phyloP scores from a whole-genome alignment of 2,329 filamentous ascomycete species.

The Diplodia corticola region DNA sequence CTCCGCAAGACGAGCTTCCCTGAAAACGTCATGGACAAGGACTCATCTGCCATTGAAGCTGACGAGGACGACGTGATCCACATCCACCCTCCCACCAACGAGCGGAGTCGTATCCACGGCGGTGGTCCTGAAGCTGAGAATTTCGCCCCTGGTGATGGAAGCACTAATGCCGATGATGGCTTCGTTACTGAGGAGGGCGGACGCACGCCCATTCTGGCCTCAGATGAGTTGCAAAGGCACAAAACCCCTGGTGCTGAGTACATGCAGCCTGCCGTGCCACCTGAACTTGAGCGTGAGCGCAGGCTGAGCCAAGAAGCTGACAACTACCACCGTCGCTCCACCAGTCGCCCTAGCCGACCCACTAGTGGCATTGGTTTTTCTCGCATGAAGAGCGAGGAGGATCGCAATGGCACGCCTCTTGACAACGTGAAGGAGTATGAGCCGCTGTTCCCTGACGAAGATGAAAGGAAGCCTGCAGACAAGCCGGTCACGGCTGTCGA shows the following conservation, averaged over 20 bases:
- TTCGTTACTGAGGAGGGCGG: conserved; percentile 63
- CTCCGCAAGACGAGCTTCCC: conserved; percentile 53
- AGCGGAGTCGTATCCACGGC: conserved; percentile 45
- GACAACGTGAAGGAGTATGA: conserved; percentile 94
- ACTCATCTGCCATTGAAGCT: conserved; percentile 38
- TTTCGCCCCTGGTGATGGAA: conserved; percentile 48
- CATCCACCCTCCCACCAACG: conserved; percentile 65
- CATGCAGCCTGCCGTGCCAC: conserved; percentile 80
- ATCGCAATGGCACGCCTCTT: conserved; percentile 63
- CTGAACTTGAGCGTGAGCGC: conserved; percentile 54
- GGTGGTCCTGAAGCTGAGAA: conserved; percentile 56
- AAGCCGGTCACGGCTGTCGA: conserved; percentile 54
- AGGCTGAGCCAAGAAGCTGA: conserved; percentile 58
- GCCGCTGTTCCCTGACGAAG: conserved; percentile 81
- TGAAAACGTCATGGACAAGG: conserved; percentile 30
- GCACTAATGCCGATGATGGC: conserved; percentile 48
- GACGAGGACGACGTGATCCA: conserved; percentile 67
- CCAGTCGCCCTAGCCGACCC: conserved; percentile 47
- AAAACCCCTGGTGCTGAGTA: conserved; percentile 59
- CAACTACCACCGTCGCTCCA: conserved; percentile 38
- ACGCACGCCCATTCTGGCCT: conserved; percentile 78
- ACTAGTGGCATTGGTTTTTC: conserved; percentile 46
- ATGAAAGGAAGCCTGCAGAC: conserved; percentile 59
- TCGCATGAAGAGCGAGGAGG: conserved; percentile 58
- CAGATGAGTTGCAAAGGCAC: conserved; percentile 81